phyloP scores from a whole-genome alignment of 2,329 filamentous ascomycete species.

The Colletotrichum sp. region DNA sequence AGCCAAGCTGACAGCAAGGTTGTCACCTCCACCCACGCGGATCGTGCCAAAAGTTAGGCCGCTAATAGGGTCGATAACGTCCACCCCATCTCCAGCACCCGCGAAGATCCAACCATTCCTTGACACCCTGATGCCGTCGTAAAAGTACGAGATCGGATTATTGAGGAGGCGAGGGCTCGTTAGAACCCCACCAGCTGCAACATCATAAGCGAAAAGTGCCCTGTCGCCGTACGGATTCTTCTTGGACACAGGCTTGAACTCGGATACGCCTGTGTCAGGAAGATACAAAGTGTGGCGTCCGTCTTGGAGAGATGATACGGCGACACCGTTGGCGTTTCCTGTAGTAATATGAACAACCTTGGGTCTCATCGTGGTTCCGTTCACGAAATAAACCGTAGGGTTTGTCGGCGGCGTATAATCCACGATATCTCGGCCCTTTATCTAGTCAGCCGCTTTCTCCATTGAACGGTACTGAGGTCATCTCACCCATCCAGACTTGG shows the following conservation, averaged over 20 bases:
- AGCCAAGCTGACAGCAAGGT: background rate
- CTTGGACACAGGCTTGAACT: background rate
- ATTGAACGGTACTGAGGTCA: accelerated
- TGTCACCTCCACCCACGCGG: background rate
- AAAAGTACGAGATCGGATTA: background rate
- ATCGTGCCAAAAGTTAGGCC: background rate
- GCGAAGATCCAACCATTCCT: background rate
- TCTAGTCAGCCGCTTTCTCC: background rate
- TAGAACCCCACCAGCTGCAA: background rate
- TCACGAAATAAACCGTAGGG: background rate
- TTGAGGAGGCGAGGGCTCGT: background rate
- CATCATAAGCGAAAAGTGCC: background rate
- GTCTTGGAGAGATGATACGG: background rate
- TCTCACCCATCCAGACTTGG: background rate
- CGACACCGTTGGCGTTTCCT: background rate
- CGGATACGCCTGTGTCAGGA: background rate
- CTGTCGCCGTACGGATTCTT: background rate
- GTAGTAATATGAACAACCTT: background rate
- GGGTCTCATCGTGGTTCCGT: background rate
- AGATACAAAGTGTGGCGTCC: background rate
- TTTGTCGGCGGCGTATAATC: background rate
- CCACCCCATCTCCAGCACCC: background rate
- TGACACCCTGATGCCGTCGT: background rate
- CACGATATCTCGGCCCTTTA: background rate
- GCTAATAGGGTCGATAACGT: background rate